Evolutionary conservation across 768 basidiomycete species (phyloP).

Genomic region (Boletus vermiculosoides): DNA sequence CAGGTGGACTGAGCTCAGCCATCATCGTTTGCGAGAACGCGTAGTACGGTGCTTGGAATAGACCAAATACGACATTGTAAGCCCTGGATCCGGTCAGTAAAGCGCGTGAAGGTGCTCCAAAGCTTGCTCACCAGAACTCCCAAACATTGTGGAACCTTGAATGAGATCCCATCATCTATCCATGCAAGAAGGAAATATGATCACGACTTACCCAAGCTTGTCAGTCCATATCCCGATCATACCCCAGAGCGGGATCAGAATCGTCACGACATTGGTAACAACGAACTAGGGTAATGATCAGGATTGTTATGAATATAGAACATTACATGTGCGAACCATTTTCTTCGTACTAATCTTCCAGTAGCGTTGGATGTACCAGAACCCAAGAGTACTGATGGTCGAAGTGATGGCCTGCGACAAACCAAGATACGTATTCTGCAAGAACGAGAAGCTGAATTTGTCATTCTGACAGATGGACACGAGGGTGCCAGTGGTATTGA

Average conservation of each 20-base stretch:
- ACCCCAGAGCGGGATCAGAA: conserved; percentile 81
- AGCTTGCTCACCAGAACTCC: conserved; percentile 73
- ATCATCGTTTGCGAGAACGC: conserved; percentile 87
- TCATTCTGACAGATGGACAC: conserved; percentile 78
- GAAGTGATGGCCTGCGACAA: conserved; percentile 75
- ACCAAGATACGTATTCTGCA: conserved; percentile 78
- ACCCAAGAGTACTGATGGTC: conserved; percentile 67
- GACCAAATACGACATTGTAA: conserved; percentile 76
- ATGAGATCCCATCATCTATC: not conserved
- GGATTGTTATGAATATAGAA: not conserved
- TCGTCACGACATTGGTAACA: conserved; percentile 72
- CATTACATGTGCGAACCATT: conserved; percentile 50
- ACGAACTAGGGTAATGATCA: conserved; percentile 50
- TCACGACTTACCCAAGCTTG: conserved; percentile 57
- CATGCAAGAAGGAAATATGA: not conserved
- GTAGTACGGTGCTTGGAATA: conserved; percentile 87
- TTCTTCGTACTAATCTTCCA: conserved; percentile 79
- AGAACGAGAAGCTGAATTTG: conserved; percentile 77
- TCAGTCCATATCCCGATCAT: conserved; percentile 83
- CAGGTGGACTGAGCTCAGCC: conserved; percentile 84
- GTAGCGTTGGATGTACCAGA: conserved; percentile 81
- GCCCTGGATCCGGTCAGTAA: conserved; percentile 43
- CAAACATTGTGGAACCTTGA: conserved; percentile 71
- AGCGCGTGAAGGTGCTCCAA: not conserved
- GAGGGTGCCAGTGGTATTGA: conserved; percentile 78